These are phyloP conservation scores for Salix brachista DNA, from an alignment of 345 rosid species.

Conservation along the genomic window DNA sequence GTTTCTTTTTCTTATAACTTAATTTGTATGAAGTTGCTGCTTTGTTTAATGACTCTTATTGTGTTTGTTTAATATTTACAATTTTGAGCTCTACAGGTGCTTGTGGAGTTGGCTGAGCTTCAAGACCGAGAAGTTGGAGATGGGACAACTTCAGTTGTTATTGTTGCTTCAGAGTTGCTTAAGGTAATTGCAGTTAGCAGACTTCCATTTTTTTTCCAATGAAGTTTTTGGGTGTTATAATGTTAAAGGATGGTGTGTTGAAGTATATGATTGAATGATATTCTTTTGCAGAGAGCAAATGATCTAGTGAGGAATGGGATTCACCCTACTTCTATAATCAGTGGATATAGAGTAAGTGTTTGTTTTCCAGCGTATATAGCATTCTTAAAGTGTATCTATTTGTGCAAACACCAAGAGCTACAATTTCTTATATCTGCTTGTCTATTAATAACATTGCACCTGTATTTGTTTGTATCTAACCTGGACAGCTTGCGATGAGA, in stretches of 20 bases:
- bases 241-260: neutral
- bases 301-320: slow-evolving; percentile 96
- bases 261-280: slow-evolving; percentile 3
- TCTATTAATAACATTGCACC: neutral
- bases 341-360: slow-evolving; percentile 77
- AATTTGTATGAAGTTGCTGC: neutral
- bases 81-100: slow-evolving; percentile 49
- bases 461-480: slow-evolving; percentile 6
- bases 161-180: slow-evolving; percentile 86
- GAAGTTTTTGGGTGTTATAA: neutral
- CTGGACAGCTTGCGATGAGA: slow-evolving; percentile 89
- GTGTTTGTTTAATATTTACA: neutral
- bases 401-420: too few species aligned
- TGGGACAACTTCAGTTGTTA: slow-evolving; percentile 94
- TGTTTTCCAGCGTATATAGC: neutral
- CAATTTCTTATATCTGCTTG: neutral
- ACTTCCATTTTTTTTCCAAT: neutral
- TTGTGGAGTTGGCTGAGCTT: slow-evolving; percentile 97
- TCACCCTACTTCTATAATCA: slow-evolving; percentile 94
- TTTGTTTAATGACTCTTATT: neutral
- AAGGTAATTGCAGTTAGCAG: slow-evolving; percentile 38
- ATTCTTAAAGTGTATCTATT: neutral
- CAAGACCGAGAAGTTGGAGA: slow-evolving; percentile 98
- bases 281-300: slow-evolving; percentile 72
- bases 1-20: neutral